Evolutionary conservation across 305 asterid genomes (phyloP).

Genomic region (Solanum hybrid): DNA sequence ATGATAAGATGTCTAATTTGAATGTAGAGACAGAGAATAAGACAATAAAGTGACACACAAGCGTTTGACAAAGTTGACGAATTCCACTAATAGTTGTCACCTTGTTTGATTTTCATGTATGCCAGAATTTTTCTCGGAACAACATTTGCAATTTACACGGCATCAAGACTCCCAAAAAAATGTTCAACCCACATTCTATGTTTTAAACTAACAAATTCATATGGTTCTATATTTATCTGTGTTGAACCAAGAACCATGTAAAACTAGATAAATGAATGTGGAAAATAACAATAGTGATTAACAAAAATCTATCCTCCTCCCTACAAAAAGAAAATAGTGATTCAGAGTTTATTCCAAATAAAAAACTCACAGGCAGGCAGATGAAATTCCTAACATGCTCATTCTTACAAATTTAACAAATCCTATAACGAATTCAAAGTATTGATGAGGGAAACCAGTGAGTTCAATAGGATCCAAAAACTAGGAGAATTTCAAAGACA

Average conservation of each 20-base stretch:
- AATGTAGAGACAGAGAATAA: neutral
- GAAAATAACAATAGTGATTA: neutral
- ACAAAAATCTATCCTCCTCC: neutral
- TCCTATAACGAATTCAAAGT: neutral
- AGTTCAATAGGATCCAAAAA: neutral
- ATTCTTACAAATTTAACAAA: neutral
- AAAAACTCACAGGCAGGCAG: neutral
- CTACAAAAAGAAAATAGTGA: neutral
- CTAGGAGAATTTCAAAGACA: too few species aligned
- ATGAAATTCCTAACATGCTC: neutral
- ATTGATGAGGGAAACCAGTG: neutral
- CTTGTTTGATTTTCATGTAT: neutral
- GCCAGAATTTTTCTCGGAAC: neutral
- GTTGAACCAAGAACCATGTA: neutral
- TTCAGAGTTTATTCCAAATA: neutral
- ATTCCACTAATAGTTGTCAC: neutral
- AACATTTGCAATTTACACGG: neutral
- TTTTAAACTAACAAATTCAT: neutral
- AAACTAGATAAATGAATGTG: neutral
- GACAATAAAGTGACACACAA: neutral
- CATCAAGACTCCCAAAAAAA: neutral
- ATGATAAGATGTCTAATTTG: neutral
- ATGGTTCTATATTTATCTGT: neutral
- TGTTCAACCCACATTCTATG: neutral
- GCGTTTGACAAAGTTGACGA: neutral